Percentiles rank a stretch among this genome's conserved stretches.
Conservation (phyloP, 179 eudicot genomes). For the Nepenthes alata region DNA sequence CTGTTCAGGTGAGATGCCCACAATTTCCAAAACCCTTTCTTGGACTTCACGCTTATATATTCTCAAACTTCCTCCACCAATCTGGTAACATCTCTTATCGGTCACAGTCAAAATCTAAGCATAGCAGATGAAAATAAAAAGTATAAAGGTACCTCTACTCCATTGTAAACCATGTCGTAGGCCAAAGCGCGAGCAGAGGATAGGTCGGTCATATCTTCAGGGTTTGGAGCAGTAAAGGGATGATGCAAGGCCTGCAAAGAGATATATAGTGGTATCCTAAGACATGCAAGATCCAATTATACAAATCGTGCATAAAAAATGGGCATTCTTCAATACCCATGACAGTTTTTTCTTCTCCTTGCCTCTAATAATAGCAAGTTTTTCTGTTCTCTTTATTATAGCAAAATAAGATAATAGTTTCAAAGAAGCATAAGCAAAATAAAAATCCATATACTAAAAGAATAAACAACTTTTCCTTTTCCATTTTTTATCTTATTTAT, state of each 20-base stretch:
- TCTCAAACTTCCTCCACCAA: conserved; percentile 94
- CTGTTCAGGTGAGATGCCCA: conserved; percentile 72
- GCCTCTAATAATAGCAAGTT: no score
- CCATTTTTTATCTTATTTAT: no score
- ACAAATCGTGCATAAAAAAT: no score
- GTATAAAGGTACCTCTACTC: conserved; percentile 61
- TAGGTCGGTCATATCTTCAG: conserved; percentile 79
- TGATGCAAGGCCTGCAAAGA: conserved; percentile 82
- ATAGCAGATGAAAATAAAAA: background rate
- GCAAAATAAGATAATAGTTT: no score
- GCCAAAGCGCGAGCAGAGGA: conserved; percentile 97
- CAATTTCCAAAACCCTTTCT: conserved; percentile 60
- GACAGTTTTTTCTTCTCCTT: no score
- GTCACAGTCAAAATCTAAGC: background rate
- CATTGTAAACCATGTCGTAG: conserved; percentile 98
- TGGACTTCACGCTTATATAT: conserved; percentile 78
- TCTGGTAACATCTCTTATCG: conserved; percentile 25
- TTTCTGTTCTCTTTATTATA: no score
- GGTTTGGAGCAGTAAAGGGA: conserved; percentile 95
- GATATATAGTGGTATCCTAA: background rate
- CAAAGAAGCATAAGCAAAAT: no score
- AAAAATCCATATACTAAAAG: no score
- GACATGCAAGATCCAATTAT: no score
- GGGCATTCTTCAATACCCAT: no score
- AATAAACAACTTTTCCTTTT: no score